A percentile compares a stretch with the other conserved stretches of the same genome.
phyloP scores from a whole-genome alignment of 306 rosid species.

The Quercus cerris region DNA sequence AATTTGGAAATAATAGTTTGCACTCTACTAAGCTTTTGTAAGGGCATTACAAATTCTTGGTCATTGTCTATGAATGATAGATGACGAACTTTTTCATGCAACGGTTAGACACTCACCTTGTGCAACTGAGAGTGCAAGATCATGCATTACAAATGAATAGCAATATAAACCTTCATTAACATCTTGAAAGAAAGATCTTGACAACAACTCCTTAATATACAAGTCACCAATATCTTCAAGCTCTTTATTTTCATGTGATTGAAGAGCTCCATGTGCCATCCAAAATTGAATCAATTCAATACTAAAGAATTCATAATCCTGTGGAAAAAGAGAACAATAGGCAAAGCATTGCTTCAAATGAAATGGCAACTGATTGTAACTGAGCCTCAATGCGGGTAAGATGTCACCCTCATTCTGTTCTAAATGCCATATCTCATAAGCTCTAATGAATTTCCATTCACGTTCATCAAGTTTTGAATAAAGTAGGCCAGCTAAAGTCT shows the following conservation, averaged over 20 bases:
- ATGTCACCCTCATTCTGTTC: neutral
- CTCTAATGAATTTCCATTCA: neutral
- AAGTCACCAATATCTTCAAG: too few relatives aligned
- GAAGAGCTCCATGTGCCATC: constrained; percentile 28
- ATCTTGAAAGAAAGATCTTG: too few relatives aligned
- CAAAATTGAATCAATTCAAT: neutral
- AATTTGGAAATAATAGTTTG: too few relatives aligned
- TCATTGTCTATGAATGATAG: too few relatives aligned
- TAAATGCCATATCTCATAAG: constrained; percentile 16
- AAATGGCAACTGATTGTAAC: constrained; percentile 19
- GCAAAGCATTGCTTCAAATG: constrained; percentile 19
- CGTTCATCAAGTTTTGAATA: neutral
- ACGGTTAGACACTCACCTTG: too few relatives aligned
- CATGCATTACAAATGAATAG: too few relatives aligned
- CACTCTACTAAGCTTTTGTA: too few relatives aligned
- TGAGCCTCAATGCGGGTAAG: constrained; percentile 1
- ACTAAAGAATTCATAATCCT: neutral
- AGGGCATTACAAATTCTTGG: too few relatives aligned
- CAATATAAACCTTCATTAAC: too few relatives aligned
- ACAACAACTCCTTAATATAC: too few relatives aligned
- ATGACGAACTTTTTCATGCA: too few relatives aligned
- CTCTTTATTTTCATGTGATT: neutral
- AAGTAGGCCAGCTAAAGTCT: constrained; percentile 2
- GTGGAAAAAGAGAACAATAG: neutral
- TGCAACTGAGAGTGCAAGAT: too few relatives aligned